Percentiles rank a stretch among this genome's conserved stretches.
These are phyloP conservation scores for Pleurozium schreberi DNA, from an alignment of 225 moss, liverwort and hornwort species.

Conservation along the genomic window DNA sequence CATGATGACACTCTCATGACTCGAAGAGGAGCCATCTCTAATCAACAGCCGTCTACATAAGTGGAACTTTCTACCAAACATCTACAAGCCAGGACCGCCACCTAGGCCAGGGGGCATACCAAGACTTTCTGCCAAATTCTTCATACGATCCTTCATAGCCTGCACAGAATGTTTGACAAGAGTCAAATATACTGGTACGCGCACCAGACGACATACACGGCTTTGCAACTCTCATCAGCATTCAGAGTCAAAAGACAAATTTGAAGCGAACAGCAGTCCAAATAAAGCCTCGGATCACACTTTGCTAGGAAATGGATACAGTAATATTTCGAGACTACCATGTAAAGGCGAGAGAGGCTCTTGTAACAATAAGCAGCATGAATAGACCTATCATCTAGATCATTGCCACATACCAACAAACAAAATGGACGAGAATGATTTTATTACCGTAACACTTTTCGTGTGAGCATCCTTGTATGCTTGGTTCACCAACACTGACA, in stretches of 20 bases:
- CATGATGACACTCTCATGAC: slow-evolving; percentile 12
- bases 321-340: not conserved
- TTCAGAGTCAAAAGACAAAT: not conserved
- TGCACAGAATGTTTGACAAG: not conserved
- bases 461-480: slow-evolving; percentile 99
- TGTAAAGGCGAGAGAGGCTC: not conserved
- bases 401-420: not conserved
- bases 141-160: slow-evolving; percentile 99
- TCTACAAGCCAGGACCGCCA: slow-evolving; percentile 32
- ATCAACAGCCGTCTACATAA: slow-evolving; percentile 19
- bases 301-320: not conserved
- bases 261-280: not conserved
- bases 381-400: not conserved
- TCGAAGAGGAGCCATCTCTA: slow-evolving; percentile 18
- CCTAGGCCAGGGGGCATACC: slow-evolving; percentile 83
- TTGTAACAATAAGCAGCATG: not conserved
- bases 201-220: not conserved
- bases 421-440: not conserved
- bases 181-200: not conserved
- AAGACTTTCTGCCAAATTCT: slow-evolving; percentile 85
- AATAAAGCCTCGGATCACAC: not conserved
- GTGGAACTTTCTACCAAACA: not conserved
- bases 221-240: not conserved
- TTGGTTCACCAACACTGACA: slow-evolving; percentile 69
- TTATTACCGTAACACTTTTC: slow-evolving; percentile 69